These are phyloP conservation scores for Metarhizium rileyi DNA, from an alignment of 2,329 filamentous ascomycete species.

Conservation along the genomic window DNA sequence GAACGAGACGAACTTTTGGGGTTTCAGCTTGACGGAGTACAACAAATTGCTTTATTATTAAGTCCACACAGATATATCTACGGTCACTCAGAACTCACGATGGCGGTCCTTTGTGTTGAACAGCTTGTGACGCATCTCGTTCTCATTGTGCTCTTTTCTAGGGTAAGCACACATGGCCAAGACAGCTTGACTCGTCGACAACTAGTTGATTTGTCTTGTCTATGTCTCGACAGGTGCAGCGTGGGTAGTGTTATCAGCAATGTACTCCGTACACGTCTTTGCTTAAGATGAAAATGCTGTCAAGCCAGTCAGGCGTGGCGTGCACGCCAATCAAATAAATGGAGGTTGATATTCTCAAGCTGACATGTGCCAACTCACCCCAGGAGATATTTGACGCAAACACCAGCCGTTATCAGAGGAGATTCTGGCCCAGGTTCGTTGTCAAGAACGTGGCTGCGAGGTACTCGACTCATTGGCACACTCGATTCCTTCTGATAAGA, in stretches of 20 bases:
- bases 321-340: no score
- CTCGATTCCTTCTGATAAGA: background rate
- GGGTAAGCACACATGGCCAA: no score
- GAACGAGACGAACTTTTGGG: background rate
- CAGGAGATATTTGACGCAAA: background rate
- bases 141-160: no score
- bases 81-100: background rate
- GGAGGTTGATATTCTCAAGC: background rate
- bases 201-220: no score
- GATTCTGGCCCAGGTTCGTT: background rate
- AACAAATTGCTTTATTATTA: background rate
- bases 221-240: no score
- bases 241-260: no score
- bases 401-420: background rate
- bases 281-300: no score
- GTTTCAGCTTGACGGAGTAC: background rate
- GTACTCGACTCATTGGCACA: background rate
- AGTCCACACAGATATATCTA: background rate
- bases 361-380: background rate
- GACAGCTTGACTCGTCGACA: no score
- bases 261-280: no score
- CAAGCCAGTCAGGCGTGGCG: no score
- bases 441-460: background rate
- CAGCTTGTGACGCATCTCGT: background rate
- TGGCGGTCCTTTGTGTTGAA: background rate